These are phyloP conservation scores for Aechmea fasciata DNA, from an alignment of 176 grass and related monocot species.

Conservation along the genomic window DNA sequence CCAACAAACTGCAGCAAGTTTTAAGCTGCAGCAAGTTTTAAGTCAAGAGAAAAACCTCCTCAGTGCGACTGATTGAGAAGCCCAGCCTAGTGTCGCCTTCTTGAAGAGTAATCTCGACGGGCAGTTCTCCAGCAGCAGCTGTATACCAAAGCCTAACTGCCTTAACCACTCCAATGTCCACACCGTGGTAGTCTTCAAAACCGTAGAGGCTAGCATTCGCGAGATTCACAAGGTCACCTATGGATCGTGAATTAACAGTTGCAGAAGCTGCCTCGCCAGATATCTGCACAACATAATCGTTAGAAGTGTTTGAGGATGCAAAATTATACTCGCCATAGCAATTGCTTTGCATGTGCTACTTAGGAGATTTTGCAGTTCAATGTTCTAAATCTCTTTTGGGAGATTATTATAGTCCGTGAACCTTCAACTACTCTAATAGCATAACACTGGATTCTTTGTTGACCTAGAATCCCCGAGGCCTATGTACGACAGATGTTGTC, in stretches of 20 bases:
- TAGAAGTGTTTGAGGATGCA: no score
- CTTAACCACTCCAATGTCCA: constrained; percentile 97
- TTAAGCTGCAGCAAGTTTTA: neutral
- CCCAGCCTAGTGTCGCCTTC: constrained; percentile 66
- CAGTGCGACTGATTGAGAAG: constrained; percentile 90
- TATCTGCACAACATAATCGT: constrained; percentile 34
- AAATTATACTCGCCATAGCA: no score
- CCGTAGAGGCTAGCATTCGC: constrained; percentile 89
- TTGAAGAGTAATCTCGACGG: constrained; percentile 65
- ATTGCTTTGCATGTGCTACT: no score
- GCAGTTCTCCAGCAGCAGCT: constrained; percentile 53
- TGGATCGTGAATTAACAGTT: constrained; percentile 72
- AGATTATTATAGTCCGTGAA: no score
- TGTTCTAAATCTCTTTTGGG: no score
- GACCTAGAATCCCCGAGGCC: no score
- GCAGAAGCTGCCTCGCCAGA: constrained; percentile 87
- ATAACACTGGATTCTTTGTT: no score
- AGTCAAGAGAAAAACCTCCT: constrained; percentile 41
- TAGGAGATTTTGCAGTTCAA: no score
- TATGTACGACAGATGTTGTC: no score
- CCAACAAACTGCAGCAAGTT: no score
- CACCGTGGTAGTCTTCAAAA: constrained; percentile 94
- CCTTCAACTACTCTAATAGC: no score
- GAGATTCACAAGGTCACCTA: constrained; percentile 74
- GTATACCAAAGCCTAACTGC: constrained; percentile 82